Percentiles rank a stretch among this genome's conserved stretches.
phyloP scores from a whole-genome alignment of 2,329 filamentous ascomycete species.

The Escovopsis sp. region DNA sequence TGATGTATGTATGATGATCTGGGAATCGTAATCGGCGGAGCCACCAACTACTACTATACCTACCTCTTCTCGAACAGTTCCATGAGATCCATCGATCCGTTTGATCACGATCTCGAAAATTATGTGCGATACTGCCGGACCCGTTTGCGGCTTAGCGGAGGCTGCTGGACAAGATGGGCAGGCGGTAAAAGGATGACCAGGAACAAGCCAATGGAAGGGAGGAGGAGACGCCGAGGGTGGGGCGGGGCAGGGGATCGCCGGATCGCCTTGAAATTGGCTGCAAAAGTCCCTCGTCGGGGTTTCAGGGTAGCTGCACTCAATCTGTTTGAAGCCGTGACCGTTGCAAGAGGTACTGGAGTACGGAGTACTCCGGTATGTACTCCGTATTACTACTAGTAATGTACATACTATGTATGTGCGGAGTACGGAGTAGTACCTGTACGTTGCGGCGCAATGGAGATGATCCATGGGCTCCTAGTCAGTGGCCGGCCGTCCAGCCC shows the following conservation, averaged over 20 bases:
- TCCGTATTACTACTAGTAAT: neutral
- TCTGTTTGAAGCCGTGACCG: too few relatives aligned
- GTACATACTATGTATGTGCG: neutral
- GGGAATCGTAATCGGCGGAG: too few relatives aligned
- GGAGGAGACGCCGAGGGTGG: too few relatives aligned
- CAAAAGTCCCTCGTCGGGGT: too few relatives aligned
- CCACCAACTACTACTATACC: too few relatives aligned
- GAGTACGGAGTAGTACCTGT: neutral
- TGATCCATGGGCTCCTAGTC: neutral
- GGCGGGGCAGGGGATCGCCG: too few relatives aligned
- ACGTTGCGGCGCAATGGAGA: neutral
- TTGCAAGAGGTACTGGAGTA: neutral
- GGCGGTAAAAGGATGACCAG: conserved; percentile 1
- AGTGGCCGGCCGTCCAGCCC: neutral
- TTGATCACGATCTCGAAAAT: neutral
- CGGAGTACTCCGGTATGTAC: too few relatives aligned
- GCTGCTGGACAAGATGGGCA: neutral
- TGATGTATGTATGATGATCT: neutral
- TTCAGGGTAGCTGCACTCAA: too few relatives aligned
- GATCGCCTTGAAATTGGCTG: too few relatives aligned
- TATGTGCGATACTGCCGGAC: neutral
- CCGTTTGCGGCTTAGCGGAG: neutral
- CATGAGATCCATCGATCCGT: neutral
- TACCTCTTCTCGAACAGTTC: too few relatives aligned
- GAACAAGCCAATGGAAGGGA: conserved; percentile 1